phyloP scores from a whole-genome alignment of 345 rosid species.

The Syzygium aromaticum region DNA sequence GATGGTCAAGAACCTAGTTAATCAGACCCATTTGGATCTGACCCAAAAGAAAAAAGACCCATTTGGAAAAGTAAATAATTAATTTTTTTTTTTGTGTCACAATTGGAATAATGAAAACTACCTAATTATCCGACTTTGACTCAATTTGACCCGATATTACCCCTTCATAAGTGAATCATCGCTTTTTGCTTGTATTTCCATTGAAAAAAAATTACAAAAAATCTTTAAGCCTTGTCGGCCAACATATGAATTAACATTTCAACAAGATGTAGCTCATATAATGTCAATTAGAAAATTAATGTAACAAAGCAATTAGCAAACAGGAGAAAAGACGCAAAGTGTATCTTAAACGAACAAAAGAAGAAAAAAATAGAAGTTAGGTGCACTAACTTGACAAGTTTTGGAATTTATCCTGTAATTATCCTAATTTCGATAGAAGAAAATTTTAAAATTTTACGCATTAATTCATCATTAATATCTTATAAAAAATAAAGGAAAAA shows the following conservation, averaged over 20 bases:
- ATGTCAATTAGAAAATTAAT: background rate
- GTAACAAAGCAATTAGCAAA: background rate
- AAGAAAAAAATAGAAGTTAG: background rate
- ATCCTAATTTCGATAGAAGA: background rate
- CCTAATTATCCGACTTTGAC: background rate
- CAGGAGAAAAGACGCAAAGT: background rate
- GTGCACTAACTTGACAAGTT: background rate
- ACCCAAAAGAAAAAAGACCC: background rate
- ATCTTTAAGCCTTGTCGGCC: background rate
- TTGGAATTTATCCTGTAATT: background rate
- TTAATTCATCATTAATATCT: background rate
- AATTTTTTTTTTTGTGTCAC: background rate
- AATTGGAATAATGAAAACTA: background rate
- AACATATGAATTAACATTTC: background rate
- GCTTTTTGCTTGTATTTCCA: background rate
- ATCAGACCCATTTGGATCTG: too few species aligned
- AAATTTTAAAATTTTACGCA: background rate
- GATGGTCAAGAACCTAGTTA: rapidly evolving
- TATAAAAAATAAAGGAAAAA: background rate
- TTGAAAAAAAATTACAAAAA: background rate
- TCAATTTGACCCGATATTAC: background rate
- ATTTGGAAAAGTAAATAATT: background rate
- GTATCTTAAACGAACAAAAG: background rate
- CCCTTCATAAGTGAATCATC: background rate
- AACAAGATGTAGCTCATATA: background rate